Evolutionary conservation across 2,329 filamentous ascomycete species (phyloP).

Genomic region (Anthostomella pinea): DNA sequence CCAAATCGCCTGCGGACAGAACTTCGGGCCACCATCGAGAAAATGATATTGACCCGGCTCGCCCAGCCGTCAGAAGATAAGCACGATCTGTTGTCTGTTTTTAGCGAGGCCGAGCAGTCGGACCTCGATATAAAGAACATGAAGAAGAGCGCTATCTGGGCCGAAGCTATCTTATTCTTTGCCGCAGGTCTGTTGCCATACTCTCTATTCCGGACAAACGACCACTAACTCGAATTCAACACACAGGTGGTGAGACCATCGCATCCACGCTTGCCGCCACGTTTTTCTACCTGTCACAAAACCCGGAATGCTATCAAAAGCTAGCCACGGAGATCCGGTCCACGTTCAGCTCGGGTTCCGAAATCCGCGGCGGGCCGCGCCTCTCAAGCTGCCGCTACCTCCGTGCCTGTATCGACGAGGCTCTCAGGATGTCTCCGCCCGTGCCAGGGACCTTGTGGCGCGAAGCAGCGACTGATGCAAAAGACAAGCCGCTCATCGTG

Average conservation of each 20-base stretch:
- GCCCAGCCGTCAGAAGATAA: conserved; percentile 7
- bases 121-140: neutral
- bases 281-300: conserved; percentile 9
- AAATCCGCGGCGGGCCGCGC: conserved; percentile 4
- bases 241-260: neutral
- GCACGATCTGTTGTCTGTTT: conserved; percentile 11
- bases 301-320: conserved; percentile 1
- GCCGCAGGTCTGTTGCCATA: conserved; percentile 3
- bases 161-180: conserved; percentile 9
- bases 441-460: conserved; percentile 2
- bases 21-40: conserved; percentile 2
- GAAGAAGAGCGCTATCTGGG: conserved; percentile 5
- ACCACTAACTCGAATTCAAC: no score
- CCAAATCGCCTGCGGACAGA: conserved; percentile 2
- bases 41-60: conserved; percentile 7
- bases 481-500: conserved; percentile 3
- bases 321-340: conserved; percentile 6
- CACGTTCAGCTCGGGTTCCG: neutral
- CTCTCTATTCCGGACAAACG: no score
- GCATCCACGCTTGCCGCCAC: neutral
- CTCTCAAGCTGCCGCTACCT: conserved; percentile 9
- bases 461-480: neutral
- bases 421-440: conserved; percentile 7
- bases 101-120: neutral
- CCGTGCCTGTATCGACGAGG: conserved; percentile 13